Evolutionary conservation across 257 asterid species (phyloP).

Genomic region (Apocynum venetum): DNA sequence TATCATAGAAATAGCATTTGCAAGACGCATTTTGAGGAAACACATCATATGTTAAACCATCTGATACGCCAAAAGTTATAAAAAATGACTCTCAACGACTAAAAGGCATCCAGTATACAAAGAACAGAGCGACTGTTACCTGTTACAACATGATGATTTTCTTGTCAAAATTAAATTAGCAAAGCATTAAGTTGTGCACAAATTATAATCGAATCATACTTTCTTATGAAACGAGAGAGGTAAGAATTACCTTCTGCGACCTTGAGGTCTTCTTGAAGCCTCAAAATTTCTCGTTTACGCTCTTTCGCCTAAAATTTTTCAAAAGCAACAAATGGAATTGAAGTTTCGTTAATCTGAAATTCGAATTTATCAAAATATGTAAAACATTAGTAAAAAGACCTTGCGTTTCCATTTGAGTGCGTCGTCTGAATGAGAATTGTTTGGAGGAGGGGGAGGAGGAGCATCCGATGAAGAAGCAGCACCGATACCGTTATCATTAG

Average conservation of each 20-base stretch:
- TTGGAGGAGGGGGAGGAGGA: constrained; percentile 14
- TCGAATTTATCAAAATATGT: not conserved
- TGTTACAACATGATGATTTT: not conserved
- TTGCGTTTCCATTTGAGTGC: constrained; percentile 70
- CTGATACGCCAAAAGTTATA: constrained; percentile 25
- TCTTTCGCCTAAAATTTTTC: constrained; percentile 57
- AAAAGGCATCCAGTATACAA: not conserved
- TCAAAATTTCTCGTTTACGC: constrained; percentile 68
- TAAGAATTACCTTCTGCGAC: constrained; percentile 65
- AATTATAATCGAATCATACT: not conserved
- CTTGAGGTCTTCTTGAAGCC: constrained; percentile 76
- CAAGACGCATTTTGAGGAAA: constrained; percentile 70
- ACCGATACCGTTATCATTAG: not conserved
- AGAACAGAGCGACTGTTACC: not conserved
- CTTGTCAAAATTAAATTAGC: not conserved
- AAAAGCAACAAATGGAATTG: not conserved
- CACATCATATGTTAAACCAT: constrained; percentile 63
- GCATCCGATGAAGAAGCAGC: constrained; percentile 4
- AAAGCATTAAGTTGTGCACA: constrained; percentile 1
- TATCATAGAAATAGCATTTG: constrained; percentile 88
- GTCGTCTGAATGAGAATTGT: constrained; percentile 37
- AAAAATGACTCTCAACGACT: not conserved
- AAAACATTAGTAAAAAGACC: constrained; percentile 25
- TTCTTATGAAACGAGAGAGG: not conserved
- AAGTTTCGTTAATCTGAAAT: not conserved